Conservation (phyloP, 179 eudicot species). For the Carnegiea gigantea region DNA sequence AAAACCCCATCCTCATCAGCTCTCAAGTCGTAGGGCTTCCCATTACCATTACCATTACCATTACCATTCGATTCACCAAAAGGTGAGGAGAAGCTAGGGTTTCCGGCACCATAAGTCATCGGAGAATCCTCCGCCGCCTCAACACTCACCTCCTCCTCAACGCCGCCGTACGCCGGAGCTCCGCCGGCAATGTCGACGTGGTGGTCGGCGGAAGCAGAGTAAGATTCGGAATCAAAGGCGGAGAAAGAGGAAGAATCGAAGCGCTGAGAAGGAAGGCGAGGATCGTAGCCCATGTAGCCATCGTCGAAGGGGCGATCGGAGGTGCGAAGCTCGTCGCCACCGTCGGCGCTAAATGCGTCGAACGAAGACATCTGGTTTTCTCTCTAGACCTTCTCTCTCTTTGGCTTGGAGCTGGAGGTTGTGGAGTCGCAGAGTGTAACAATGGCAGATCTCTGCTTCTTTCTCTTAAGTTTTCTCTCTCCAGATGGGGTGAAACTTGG, state of each 20-base stretch:
- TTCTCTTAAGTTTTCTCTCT: background rate
- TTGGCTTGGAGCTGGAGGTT: background rate
- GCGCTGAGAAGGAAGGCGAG: background rate
- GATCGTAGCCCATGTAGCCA: slow-evolving; percentile 5
- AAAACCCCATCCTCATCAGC: slow-evolving; percentile 58
- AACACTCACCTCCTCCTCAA: slow-evolving; percentile 1
- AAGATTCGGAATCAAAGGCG: background rate
- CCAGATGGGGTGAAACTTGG: background rate
- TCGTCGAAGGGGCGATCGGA: slow-evolving; percentile 15
- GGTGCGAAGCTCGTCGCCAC: slow-evolving; percentile 7
- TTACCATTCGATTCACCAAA: slow-evolving; percentile 43
- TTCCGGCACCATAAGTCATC: slow-evolving; percentile 26
- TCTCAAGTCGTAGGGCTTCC: slow-evolving; percentile 50
- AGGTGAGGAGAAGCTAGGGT: slow-evolving; percentile 26
- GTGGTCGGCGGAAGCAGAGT: slow-evolving; percentile 1
- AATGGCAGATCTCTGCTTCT: background rate
- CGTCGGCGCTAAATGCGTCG: slow-evolving; percentile 52
- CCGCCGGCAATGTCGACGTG: slow-evolving; percentile 29
- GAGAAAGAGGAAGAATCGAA: background rate
- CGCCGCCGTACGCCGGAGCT: slow-evolving; percentile 28
- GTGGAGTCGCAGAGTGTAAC: background rate
- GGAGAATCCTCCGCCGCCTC: slow-evolving; percentile 28
- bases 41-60: slow-evolving; percentile 62
- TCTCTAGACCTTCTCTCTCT: slow-evolving; percentile 6
- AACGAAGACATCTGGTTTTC: slow-evolving; percentile 30